phyloP scores from a whole-genome alignment of 257 asterid genomes.

The Primulina tabacum region DNA sequence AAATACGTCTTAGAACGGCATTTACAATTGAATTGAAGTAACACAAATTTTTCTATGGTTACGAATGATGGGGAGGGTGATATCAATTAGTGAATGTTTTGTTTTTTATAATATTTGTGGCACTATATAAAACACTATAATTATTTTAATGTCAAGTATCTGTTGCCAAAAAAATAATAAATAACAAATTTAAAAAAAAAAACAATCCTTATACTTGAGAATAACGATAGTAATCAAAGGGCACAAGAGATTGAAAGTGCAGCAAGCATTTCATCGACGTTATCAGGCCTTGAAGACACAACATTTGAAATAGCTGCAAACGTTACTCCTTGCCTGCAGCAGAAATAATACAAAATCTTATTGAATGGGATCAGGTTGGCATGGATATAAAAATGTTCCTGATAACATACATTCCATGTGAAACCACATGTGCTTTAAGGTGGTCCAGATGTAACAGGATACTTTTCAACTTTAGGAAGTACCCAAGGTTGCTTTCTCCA shows the following conservation, averaged over 20 bases:
- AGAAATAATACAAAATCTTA: neutral
- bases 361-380: neutral
- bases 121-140: too few species aligned
- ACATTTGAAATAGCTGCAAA: constrained; percentile 83
- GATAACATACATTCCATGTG: constrained; percentile 19
- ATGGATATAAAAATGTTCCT: neutral
- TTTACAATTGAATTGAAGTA: too few species aligned
- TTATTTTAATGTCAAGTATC: too few species aligned
- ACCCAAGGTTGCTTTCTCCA: constrained; percentile 22
- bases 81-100: too few species aligned
- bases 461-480: constrained; percentile 14
- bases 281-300: constrained; percentile 65
- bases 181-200: neutral
- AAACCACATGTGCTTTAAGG: constrained; percentile 23
- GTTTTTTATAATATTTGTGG: too few species aligned
- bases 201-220: neutral
- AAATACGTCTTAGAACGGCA: too few species aligned
- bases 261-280: neutral
- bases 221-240: too few species aligned
- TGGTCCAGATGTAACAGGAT: constrained; percentile 28
- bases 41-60: too few species aligned
- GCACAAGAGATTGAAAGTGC: neutral
- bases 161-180: too few species aligned
- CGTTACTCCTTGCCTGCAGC: constrained; percentile 72
- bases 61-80: too few species aligned